Percentiles rank a stretch among this genome's conserved stretches.
Evolutionary conservation across 441 rosid species (phyloP).

Genomic region (Populus hybrid): DNA sequence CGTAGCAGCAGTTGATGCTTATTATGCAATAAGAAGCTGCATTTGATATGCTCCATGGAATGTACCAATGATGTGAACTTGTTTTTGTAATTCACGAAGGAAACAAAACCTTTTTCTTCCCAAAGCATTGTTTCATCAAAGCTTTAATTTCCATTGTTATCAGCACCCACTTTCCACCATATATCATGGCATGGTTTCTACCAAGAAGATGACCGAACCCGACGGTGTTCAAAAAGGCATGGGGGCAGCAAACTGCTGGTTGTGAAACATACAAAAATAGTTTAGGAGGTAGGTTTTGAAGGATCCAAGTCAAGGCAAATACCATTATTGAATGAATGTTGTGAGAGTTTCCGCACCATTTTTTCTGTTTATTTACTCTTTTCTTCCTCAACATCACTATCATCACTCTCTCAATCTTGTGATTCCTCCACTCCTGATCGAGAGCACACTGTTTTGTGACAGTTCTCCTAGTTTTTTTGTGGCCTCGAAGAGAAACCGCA

Average conservation of each 20-base stretch:
- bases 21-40: background rate
- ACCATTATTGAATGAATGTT: constrained; percentile 21
- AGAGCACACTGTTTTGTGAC: background rate
- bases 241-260: constrained; percentile 9
- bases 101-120: constrained; percentile 17
- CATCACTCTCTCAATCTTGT: background rate
- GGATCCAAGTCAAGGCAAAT: constrained; percentile 32
- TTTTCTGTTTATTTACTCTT: too few species aligned
- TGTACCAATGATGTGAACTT: background rate
- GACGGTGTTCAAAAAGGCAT: background rate
- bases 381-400: background rate
- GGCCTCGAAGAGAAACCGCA: background rate
- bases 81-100: background rate
- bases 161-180: constrained; percentile 27
- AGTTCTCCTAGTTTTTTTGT: background rate
- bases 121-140: constrained; percentile 20
- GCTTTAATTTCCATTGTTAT: constrained; percentile 21
- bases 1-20: background rate
- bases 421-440: background rate
- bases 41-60: background rate
- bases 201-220: constrained; percentile 4
- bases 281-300: constrained; percentile 12
- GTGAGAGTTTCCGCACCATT: background rate
- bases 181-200: constrained; percentile 24
- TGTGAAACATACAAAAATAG: background rate